phyloP scores from a whole-genome alignment of 176 grass and related monocot species.

The Triticum monococcum region DNA sequence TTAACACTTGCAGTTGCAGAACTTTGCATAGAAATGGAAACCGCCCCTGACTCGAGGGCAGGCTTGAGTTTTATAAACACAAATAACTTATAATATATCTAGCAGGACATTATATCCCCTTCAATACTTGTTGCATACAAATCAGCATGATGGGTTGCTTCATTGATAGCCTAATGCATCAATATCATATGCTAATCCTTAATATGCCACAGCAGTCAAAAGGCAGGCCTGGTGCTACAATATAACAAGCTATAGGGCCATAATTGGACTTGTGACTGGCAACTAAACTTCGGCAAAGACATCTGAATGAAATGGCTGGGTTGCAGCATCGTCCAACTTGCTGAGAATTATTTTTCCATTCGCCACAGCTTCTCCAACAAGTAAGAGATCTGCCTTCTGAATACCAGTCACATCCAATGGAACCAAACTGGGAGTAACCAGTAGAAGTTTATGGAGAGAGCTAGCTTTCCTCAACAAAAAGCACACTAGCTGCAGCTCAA shows the following conservation, averaged over 20 bases:
- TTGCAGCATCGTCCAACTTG: neutral
- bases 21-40: neutral
- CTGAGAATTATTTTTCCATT: slow-evolving; percentile 8
- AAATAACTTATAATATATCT: neutral
- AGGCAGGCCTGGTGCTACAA: neutral
- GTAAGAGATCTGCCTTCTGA: neutral
- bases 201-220: neutral
- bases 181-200: neutral
- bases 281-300: neutral
- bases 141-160: neutral
- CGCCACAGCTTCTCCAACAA: neutral
- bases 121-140: neutral
- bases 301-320: slow-evolving; percentile 13
- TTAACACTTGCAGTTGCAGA: no score
- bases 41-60: neutral
- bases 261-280: neutral
- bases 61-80: neutral
- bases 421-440: neutral
- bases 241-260: neutral
- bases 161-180: neutral
- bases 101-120: neutral
- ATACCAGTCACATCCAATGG: neutral
- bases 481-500: neutral
- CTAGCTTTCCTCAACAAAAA: slow-evolving; percentile 17
- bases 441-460: neutral